Conservation (phyloP, 345 rosid genomes). For the Linum tenue region DNA sequence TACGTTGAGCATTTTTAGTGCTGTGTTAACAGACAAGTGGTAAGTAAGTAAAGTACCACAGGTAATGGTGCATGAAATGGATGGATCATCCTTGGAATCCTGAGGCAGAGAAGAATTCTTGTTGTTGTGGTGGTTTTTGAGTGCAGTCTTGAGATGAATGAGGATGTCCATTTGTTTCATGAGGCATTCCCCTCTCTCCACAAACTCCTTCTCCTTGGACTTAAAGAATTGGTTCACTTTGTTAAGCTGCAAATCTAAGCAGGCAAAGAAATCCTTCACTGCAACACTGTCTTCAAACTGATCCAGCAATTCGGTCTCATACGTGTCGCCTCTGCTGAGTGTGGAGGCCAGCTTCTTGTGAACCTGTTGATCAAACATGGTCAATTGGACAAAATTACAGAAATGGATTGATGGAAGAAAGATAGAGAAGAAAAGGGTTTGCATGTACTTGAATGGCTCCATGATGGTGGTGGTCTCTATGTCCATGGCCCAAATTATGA, state of each 20-base stretch:
- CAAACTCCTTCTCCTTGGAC: slow-evolving; percentile 79
- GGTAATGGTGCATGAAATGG: slow-evolving; percentile 68
- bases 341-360: slow-evolving; percentile 4
- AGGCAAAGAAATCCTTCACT: slow-evolving; percentile 59
- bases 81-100: slow-evolving; percentile 61
- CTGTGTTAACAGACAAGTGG: slow-evolving; percentile 5
- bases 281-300: slow-evolving; percentile 73
- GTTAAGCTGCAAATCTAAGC: slow-evolving; percentile 78
- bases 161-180: slow-evolving; percentile 88
- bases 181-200: slow-evolving; percentile 78
- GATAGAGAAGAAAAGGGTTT: background rate
- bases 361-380: background rate
- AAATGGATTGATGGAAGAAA: background rate
- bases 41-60: slow-evolving; percentile 36
- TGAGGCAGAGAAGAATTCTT: slow-evolving; percentile 35
- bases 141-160: slow-evolving; percentile 48
- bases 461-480: slow-evolving; percentile 1
- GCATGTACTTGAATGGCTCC: slow-evolving; percentile 5
- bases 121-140: slow-evolving; percentile 33
- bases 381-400: background rate
- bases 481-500: background rate
- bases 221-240: slow-evolving; percentile 85
- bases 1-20: slow-evolving; percentile 36
- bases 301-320: slow-evolving; percentile 80
- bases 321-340: slow-evolving; percentile 16